Evolutionary conservation across 148 eudicot species (phyloP).

Genomic region (Polygonum maritimum): DNA sequence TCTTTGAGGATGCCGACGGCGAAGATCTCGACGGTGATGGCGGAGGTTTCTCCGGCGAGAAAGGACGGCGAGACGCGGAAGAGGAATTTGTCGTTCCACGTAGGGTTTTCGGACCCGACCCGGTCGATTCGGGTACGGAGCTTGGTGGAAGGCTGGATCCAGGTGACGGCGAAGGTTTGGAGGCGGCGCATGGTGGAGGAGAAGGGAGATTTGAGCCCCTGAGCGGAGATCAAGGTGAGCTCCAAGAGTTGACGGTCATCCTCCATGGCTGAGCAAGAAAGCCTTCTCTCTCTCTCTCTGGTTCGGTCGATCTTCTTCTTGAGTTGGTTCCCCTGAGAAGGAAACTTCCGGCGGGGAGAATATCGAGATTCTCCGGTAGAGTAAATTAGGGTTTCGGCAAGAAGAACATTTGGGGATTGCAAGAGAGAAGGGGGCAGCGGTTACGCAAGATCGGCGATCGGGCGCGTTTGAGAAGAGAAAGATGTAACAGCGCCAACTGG

Average conservation of each 20-base stretch:
- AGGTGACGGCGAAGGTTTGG: slow-evolving; percentile 64
- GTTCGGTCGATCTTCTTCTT: not conserved
- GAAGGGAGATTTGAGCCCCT: slow-evolving; percentile 47
- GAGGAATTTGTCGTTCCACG: slow-evolving; percentile 87
- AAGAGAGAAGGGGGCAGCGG: not conserved
- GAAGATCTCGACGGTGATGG: slow-evolving; percentile 63
- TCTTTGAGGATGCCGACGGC: slow-evolving; percentile 61
- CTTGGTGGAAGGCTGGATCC: slow-evolving; percentile 42
- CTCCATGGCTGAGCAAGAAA: slow-evolving; percentile 14
- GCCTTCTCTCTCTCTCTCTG: not conserved
- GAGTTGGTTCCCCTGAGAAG: not conserved
- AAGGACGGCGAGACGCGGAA: slow-evolving; percentile 57
- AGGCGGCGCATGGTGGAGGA: slow-evolving; percentile 39
- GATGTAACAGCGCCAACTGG: not conserved
- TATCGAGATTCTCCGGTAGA: not conserved
- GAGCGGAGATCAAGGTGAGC: slow-evolving; percentile 82
- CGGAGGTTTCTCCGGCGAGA: slow-evolving; percentile 56
- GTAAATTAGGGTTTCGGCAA: slow-evolving; percentile 8
- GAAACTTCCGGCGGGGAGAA: not conserved
- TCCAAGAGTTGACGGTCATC: slow-evolving; percentile 47
- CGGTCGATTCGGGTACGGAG: slow-evolving; percentile 60
- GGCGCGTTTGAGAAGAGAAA: not conserved
- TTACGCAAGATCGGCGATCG: not conserved
- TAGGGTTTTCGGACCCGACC: slow-evolving; percentile 57
- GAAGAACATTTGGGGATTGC: not conserved